Base-by-base conservation (phyloP, 257 asterid genomes). In the Cynanchum wilfordii region DNA sequence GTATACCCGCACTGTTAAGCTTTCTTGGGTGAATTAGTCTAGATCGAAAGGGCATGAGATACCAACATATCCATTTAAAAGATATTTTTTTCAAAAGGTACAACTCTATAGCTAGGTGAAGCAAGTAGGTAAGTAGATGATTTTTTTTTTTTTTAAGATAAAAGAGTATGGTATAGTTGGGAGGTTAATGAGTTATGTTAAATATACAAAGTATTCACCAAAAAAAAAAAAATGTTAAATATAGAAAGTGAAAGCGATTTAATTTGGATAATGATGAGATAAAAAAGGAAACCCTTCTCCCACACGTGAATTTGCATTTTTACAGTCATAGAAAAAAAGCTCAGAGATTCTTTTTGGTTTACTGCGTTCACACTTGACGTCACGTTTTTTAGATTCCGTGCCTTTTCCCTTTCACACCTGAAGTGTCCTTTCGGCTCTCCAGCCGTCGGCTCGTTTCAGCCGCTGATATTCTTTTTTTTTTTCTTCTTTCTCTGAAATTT, bases 361-460 rank as follows among this genome's bases (percentile, higher is more conserved):
- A 27, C 50, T 30, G 69, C 40, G 80, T 75, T 77, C 82, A 75
- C 81, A 75, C 75, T 2, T 40, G 42, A 4, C n/a, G 24, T 36
- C 47, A 22, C 22, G 11, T 10, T 8, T 4, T n/a, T 63, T 7
- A 76, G 79, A 76, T 76, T 70, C 79, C 15, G 11, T 12, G 58
- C 72, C 50, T 40, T 29, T 1, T 25, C 13, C 68, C 36, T 70
- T 76, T 73, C 79, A 76, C 72, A 76, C 76, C 25, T 49, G 27
- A 24, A 13, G 10, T 4, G 29, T 42, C 10, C 5, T 67, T 24
- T 29, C 17, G 5, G 20, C 66, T 29, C 16, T 8, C 2, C 15
- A 45, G 38, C 7, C 7, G 33, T 27, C 42, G 4, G 56, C 42
- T 45, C 2, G 10, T 7, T 38, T 42, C 47, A 42, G 12, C 47